Percentiles rank a stretch among this genome's conserved stretches.
Conservation (phyloP, 129 eudicot genomes). For the Chrysanthemum lavandulifolium region DNA sequence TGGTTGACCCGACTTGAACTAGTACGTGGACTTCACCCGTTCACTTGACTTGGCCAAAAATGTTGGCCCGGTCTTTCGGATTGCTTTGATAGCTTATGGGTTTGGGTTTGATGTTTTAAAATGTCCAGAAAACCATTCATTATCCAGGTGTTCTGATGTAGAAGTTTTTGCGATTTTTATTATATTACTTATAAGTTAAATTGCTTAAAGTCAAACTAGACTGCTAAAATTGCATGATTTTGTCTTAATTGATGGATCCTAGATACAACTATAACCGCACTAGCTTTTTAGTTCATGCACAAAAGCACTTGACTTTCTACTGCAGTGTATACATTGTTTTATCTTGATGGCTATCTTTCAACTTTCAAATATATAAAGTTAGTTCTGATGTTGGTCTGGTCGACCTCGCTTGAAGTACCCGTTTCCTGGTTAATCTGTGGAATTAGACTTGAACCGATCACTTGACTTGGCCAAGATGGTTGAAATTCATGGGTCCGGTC, state of each 20-base stretch:
- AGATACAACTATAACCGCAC: not conserved
- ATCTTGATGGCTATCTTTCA: not conserved
- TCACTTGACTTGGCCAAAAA: not conserved
- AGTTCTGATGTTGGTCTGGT: not conserved
- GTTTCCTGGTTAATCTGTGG: not conserved
- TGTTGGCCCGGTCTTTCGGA: not conserved
- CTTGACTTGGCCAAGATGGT: not conserved
- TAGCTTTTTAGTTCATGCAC: not conserved
- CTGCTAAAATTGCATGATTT: not conserved
- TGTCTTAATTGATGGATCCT: not conserved
- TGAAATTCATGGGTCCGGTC: no score
- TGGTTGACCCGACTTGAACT: constrained; percentile 4
- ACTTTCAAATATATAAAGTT: not conserved
- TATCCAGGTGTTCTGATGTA: no score
- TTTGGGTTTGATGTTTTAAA: no score
- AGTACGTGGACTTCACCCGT: not conserved
- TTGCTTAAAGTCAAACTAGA: not conserved
- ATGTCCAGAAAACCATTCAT: no score
- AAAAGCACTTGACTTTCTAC: not conserved
- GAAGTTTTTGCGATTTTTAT: no score
- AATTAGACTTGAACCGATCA: not conserved
- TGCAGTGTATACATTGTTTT: not conserved
- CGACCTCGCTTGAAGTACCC: not conserved
- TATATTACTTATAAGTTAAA: no score
- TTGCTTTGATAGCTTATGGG: not conserved